Conservation (phyloP, 106 monocot genomes). For the Phalaenopsis aphrodite region DNA sequence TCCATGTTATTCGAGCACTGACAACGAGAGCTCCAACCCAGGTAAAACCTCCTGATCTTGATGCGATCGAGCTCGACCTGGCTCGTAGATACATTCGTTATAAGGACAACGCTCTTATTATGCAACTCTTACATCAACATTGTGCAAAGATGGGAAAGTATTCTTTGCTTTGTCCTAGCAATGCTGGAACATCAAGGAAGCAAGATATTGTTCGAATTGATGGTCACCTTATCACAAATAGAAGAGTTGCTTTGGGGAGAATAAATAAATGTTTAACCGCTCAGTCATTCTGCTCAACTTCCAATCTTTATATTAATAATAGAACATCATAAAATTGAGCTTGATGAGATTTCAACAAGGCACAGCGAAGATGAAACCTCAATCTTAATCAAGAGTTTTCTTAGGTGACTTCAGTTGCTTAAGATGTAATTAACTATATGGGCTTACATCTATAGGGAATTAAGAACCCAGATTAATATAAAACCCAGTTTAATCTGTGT, state of each 20-base stretch:
- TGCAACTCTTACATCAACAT: no score
- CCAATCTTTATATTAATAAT: constrained; percentile 81
- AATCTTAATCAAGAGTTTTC: no score
- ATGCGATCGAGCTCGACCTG: constrained; percentile 41
- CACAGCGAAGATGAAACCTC: no score
- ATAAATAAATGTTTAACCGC: neutral
- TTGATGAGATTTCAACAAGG: neutral
- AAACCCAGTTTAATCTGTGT: no score
- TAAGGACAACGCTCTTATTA: no score
- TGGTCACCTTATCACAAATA: constrained; percentile 78
- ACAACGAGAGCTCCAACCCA: constrained; percentile 8
- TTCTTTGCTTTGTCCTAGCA: constrained; percentile 30
- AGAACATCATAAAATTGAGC: constrained; percentile 53
- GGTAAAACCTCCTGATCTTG: constrained; percentile 33
- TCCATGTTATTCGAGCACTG: neutral
- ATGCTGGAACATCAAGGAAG: constrained; percentile 29
- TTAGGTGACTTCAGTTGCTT: no score
- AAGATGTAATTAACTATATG: no score
- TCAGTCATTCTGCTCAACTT: constrained; percentile 20
- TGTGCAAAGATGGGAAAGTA: no score
- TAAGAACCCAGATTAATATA: no score
- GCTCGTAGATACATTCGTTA: constrained; percentile 36
- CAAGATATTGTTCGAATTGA: constrained; percentile 72
- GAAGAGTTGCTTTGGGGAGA: constrained; percentile 58
- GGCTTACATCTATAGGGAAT: no score